Percentiles rank a stretch among this genome's conserved stretches.
Evolutionary conservation across 768 basidiomycete species (phyloP).

Genomic region (Pleurotus tuber-regium): DNA sequence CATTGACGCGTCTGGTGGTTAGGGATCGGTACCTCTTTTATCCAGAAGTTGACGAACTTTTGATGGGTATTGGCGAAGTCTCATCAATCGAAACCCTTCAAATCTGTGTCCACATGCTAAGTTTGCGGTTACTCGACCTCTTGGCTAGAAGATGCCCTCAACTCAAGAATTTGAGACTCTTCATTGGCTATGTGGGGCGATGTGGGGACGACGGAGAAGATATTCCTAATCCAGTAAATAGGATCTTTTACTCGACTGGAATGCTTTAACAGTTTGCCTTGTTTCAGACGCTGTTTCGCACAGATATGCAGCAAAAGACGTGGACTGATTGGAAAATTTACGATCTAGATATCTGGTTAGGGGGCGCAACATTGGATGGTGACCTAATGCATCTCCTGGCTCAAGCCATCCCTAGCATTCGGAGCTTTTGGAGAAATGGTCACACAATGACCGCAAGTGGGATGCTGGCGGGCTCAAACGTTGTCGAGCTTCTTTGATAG

Average conservation of each 20-base stretch:
- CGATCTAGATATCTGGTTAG: conserved; percentile 36
- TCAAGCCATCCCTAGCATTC: conserved; percentile 31
- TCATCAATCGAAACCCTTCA: conserved; percentile 25
- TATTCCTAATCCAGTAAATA: conserved; percentile 11
- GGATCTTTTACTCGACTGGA: conserved; percentile 5
- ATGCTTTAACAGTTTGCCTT: too few relatives aligned
- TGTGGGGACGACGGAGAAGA: conserved; percentile 10
- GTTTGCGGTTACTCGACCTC: conserved; percentile 30
- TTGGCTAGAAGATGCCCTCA: conserved; percentile 28
- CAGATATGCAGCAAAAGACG: conserved; percentile 23
- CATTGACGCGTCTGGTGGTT: conserved; percentile 33
- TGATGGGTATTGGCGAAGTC: conserved; percentile 15
- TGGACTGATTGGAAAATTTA: conserved; percentile 33
- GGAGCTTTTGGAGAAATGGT: conserved; percentile 31
- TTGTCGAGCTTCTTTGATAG: too few relatives aligned
- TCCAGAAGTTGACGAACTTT: conserved; percentile 28
- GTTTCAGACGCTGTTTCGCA: conserved; percentile 22
- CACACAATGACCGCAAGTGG: too few relatives aligned
- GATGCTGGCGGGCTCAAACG: too few relatives aligned
- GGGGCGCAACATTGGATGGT: conserved; percentile 28
- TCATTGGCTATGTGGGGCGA: conserved; percentile 22
- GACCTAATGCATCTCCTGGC: conserved; percentile 29
- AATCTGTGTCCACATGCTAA: conserved; percentile 32
- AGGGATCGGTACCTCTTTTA: conserved; percentile 38
- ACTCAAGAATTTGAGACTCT: conserved; percentile 29